These are phyloP conservation scores for Elongisporangium anandrum DNA, from an alignment of 352 stramenopile species.

Conservation along the genomic window DNA sequence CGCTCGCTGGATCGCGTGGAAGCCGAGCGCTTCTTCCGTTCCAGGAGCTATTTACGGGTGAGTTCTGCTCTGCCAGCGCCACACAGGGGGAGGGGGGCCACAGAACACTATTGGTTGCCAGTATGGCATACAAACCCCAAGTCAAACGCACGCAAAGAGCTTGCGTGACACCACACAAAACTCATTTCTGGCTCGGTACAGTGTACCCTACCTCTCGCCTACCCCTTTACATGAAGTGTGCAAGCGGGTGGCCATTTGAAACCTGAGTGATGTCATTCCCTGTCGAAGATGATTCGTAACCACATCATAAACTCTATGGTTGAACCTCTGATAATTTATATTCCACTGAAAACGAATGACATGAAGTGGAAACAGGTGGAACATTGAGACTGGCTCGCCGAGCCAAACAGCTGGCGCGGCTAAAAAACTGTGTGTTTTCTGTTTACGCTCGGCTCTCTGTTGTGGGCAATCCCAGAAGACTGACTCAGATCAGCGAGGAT, in stretches of 20 bases:
- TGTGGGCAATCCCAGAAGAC: neutral
- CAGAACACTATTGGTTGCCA: slow-evolving; percentile 4
- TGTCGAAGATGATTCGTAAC: neutral
- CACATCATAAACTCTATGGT: neutral
- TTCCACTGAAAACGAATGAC: neutral
- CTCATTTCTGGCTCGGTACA: neutral
- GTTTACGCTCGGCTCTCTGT: neutral
- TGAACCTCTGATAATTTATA: neutral
- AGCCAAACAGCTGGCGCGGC: neutral
- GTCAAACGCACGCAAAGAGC: neutral
- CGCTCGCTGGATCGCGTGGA: neutral
- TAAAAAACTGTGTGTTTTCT: neutral
- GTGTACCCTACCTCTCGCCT: neutral
- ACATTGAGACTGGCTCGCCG: neutral
- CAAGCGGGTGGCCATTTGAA: neutral
- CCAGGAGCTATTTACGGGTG: neutral
- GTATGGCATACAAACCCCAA: slow-evolving; percentile 16
- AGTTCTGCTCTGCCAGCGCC: neutral
- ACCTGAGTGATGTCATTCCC: neutral
- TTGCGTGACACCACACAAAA: neutral
- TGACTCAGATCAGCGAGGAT: neutral
- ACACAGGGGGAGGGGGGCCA: neutral
- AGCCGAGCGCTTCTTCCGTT: neutral
- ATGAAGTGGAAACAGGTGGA: neutral
- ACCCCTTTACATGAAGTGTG: neutral